Evolutionary conservation across 176 grass and related monocot species (phyloP), one percentile per base, ranked within the genome.

Genomic region (Alopecurus myosuroides): DNA sequence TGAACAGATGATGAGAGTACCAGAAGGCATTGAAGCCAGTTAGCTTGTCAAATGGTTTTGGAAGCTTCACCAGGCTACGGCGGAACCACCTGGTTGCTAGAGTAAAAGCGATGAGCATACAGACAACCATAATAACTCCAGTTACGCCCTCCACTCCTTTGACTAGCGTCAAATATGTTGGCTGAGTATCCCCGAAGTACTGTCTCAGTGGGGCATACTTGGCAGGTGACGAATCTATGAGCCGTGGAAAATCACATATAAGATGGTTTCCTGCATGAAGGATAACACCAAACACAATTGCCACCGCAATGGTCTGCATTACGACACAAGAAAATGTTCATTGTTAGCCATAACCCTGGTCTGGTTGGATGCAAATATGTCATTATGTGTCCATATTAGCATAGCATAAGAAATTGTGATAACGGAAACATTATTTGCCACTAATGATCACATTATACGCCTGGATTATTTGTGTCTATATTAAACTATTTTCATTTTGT

Each of bases 21-120:
- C 96, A 98, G 86, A 98, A 98, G 42, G 96, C 91, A 67, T 98
- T 98, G 91, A 98, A 98, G 57, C 96, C 96, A 66, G 91, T 95
- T 61, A 98, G 58, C 81, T 89, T 92, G 79, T 98, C 93, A 84
- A 98, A 91, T 74, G 96, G 96, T 85, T 79, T 95, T 18, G 96
- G 96, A 82, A 98, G 84, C 80, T 93, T 89, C 62, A 93, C 85
- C 29, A 95, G 72, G 84, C 91, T 98, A 89, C 93, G 87, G 45
- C 96, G 89, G 79, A 98, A 98, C 96, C 96, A 95, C 80, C 91
- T 88, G n/a, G 93, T 94, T 51, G 96, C 96, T 39, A 98, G 89
- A 84, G 93, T 95, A 90, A 98, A 98, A 46, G 93, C 85, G 3
- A 98, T 86, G 37, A 79, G 51, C 91, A 98, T 95, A 81, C 88